Conservation (phyloP, 1,139 yeast genomes). For the Hansenula sp. region DNA sequence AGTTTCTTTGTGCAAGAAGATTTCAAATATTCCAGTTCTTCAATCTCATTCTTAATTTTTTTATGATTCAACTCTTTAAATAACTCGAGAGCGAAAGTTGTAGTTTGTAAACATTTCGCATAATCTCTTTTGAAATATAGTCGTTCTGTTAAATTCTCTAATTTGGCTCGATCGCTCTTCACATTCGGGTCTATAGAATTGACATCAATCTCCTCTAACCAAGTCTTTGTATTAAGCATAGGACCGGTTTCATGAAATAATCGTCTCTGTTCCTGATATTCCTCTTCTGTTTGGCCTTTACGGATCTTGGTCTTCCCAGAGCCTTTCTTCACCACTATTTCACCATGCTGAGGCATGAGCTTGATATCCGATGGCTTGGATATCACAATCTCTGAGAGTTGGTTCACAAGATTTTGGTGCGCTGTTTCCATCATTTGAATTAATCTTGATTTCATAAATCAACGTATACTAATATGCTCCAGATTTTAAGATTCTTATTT, state of each 20-base stretch:
- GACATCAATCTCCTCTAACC: slow-evolving; percentile 34
- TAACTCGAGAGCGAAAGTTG: slow-evolving; percentile 27
- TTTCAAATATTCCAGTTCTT: slow-evolving; percentile 42
- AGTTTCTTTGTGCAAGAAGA: slow-evolving; percentile 29
- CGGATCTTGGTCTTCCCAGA: slow-evolving; percentile 39
- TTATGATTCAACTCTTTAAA: slow-evolving; percentile 29
- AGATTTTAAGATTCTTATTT: not conserved
- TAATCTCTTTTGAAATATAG: slow-evolving; percentile 48
- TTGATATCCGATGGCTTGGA: not conserved
- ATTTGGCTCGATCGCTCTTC: slow-evolving; percentile 26
- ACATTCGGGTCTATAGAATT: slow-evolving; percentile 16
- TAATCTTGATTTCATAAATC: too few species aligned
- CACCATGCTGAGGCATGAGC: slow-evolving; percentile 13
- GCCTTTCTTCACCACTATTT: slow-evolving; percentile 33
- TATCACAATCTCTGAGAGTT: not conserved
- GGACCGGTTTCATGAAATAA: slow-evolving; percentile 50
- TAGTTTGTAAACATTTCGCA: slow-evolving; percentile 38
- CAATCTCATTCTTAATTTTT: slow-evolving; percentile 38
- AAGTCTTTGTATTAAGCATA: slow-evolving; percentile 38
- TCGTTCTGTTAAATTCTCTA: slow-evolving; percentile 32
- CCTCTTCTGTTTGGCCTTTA: slow-evolving; percentile 58
- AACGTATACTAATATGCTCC: not conserved
- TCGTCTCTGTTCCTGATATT: slow-evolving; percentile 39
- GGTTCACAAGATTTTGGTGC: slow-evolving; percentile 1
- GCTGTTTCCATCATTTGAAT: not conserved